Evolutionary conservation across 495 filamentous ascomycete species (phyloP).

Genomic region (Penicillium maclennaniae): DNA sequence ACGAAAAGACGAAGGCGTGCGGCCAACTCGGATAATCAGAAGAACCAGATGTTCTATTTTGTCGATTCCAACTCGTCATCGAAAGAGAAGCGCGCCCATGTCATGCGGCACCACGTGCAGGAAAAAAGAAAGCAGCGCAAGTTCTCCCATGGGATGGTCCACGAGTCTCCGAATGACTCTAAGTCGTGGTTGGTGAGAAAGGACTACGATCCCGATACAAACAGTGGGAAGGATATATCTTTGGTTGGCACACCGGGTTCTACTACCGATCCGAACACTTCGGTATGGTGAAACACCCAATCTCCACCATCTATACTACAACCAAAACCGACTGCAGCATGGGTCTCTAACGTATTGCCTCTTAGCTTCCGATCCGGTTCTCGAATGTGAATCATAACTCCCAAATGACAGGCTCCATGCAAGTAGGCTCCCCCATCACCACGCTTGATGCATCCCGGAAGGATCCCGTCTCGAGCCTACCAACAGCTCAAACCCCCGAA

Average conservation of each 20-base stretch:
- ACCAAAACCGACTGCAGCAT: slow-evolving; percentile 2
- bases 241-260: neutral
- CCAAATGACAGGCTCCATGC: slow-evolving; percentile 5
- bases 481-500: slow-evolving; percentile 15
- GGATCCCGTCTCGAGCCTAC: slow-evolving; percentile 34
- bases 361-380: slow-evolving; percentile 20
- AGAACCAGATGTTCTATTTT: slow-evolving; percentile 43
- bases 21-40: slow-evolving; percentile 18
- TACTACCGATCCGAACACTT: slow-evolving; percentile 7
- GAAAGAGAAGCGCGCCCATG: slow-evolving; percentile 45
- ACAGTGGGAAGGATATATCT: slow-evolving; percentile 2
- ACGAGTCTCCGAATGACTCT: slow-evolving; percentile 18
- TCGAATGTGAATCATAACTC: slow-evolving; percentile 12
- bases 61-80: slow-evolving; percentile 44
- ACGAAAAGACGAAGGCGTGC: slow-evolving; percentile 26
- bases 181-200: slow-evolving; percentile 22
- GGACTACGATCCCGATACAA: slow-evolving; percentile 10
- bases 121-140: slow-evolving; percentile 41
- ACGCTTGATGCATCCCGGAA: slow-evolving; percentile 32
- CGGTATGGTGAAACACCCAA: slow-evolving; percentile 16
- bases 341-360: neutral
- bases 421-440: slow-evolving; percentile 24
- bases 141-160: slow-evolving; percentile 19
- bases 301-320: neutral
- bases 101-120: slow-evolving; percentile 49